Evolutionary conservation across 2,329 filamentous ascomycete genomes (phyloP), one percentile per base, ranked within the genome.

Genomic region (Xylariaceae sp.): DNA sequence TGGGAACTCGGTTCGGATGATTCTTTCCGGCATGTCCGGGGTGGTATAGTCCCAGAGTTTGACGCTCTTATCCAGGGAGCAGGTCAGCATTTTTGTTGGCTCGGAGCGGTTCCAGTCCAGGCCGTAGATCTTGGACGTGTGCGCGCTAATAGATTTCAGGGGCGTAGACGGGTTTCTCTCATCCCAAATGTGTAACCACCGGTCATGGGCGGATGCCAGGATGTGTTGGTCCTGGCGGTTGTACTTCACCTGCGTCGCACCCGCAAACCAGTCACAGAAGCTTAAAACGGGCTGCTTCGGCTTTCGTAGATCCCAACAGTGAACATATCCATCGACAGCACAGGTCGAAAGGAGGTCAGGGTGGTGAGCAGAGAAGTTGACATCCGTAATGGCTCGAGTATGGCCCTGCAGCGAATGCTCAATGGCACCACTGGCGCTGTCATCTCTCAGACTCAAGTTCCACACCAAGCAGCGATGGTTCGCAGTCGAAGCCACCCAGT

Each of bases 401-500:
- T 90, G 92, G 1, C 88, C 91, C 68, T 95, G 89, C 11, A 97
- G 80, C 10, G 91, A 92, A 73, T 93, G 89, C 73, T 97, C 90
- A 63, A 97, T 92, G 47, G 86, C 83, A 2, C 84, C 84, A 5
- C 82, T 80, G 30, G 78, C 77, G 0, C 88, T 89, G 67, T 93
- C 89, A 66, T 90, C 87, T 61, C 85, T 82, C 72, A 91, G 82
- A 65, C 88, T 90, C 61, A 97, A 78, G 72, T 97, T 97, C 92
- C 92, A 97, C 17, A 97, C 90, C 54, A 97, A 79, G 17, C 92
- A 94, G 67, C 94, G 91, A 73, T 97, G 92, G 72, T 97, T 97
- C 15, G 92, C 93, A 0, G 92, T 96, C 60, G 91, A 96, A 41
- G 91, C 90, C 15, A 97, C 88, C 92, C 93, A 97, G 69, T 92